A percentile compares a stretch with the other conserved stretches of the same genome.
phyloP scores from a whole-genome alignment of 371 early-diverging fungal genomes.

The Vairimorpha ceranae region DNA sequence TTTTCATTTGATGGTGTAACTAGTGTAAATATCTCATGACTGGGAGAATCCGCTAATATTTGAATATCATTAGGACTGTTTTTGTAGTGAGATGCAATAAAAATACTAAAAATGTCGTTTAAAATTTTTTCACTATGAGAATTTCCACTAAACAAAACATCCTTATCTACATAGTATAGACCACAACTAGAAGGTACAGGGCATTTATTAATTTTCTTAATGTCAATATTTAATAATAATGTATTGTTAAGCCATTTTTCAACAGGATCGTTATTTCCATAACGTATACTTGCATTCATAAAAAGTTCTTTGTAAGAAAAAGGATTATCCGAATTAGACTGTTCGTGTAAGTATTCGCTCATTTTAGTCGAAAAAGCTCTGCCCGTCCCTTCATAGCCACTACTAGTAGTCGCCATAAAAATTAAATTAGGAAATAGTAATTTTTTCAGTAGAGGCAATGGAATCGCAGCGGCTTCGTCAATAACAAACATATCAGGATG shows the following conservation, averaged over 20 bases:
- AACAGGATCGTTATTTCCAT: conserved; percentile 77
- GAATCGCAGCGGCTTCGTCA: conserved; percentile 98
- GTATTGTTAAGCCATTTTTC: conserved; percentile 90
- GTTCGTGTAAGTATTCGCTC: conserved; percentile 78
- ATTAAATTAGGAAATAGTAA: conserved; percentile 84
- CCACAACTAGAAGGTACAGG: conserved; percentile 85
- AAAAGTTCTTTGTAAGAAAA: conserved; percentile 74
- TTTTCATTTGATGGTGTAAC: conserved; percentile 72
- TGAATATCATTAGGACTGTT: conserved; percentile 97
- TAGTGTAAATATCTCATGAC: conserved; percentile 88
- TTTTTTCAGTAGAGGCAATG: conserved; percentile 77
- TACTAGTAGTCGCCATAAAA: conserved; percentile 94
- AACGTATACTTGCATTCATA: conserved; percentile 87
- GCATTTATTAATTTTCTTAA: conserved; percentile 66
- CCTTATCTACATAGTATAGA: conserved; percentile 84
- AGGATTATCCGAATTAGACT: conserved; percentile 65
- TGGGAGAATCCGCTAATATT: conserved; percentile 90
- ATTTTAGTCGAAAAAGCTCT: conserved; percentile 86
- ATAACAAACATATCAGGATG: conserved; percentile 81
- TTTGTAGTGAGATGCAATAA: conserved; percentile 95
- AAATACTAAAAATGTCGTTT: conserved; percentile 86
- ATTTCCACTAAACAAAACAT: conserved; percentile 84
- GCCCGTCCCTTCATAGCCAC: conserved; percentile 99
- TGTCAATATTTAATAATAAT: conserved; percentile 78
- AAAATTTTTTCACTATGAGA: conserved; percentile 85